Percentiles rank a stretch among this genome's conserved stretches.
Conservation (phyloP, 1,284 basidiomycete species). For the Salmacisia buchloeana region DNA sequence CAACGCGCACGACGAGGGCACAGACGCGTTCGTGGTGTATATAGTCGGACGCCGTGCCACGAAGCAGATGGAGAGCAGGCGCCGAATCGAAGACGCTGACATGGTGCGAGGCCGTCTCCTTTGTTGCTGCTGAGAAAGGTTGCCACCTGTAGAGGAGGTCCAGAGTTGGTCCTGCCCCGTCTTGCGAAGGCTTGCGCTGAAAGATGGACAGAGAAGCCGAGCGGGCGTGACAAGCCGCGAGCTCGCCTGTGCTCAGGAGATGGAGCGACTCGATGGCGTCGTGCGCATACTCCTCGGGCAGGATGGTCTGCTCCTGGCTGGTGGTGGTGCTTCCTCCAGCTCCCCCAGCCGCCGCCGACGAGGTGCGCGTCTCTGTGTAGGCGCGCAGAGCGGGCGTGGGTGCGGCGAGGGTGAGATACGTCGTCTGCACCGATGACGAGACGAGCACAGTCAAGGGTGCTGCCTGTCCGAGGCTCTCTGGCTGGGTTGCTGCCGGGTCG, state of each 20-base stretch:
- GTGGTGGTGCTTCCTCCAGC: neutral
- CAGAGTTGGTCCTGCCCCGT: neutral
- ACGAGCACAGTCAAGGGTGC: neutral
- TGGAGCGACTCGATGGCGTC: neutral
- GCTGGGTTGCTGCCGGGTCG: neutral
- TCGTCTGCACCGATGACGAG: neutral
- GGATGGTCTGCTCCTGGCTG: neutral
- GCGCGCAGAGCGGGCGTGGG: neutral
- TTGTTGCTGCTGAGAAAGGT: neutral
- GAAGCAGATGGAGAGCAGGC: neutral
- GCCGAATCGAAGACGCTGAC: neutral
- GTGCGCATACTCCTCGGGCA: neutral
- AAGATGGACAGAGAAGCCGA: neutral
- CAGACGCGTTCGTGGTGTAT: slow-evolving; percentile 2
- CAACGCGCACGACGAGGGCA: neutral
- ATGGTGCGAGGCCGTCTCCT: neutral
- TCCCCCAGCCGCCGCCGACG: neutral
- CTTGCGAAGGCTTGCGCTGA: neutral
- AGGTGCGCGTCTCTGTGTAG: neutral
- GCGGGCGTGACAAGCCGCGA: neutral
- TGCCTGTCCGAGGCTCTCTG: neutral
- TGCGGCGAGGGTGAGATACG: neutral
- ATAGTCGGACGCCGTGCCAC: neutral
- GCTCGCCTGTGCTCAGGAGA: neutral
- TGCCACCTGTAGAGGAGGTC: neutral